These are phyloP conservation scores for Cyclotella choctawhatcheeana DNA, from an alignment of 108 stramenopile genomes.

Conservation along the genomic window DNA sequence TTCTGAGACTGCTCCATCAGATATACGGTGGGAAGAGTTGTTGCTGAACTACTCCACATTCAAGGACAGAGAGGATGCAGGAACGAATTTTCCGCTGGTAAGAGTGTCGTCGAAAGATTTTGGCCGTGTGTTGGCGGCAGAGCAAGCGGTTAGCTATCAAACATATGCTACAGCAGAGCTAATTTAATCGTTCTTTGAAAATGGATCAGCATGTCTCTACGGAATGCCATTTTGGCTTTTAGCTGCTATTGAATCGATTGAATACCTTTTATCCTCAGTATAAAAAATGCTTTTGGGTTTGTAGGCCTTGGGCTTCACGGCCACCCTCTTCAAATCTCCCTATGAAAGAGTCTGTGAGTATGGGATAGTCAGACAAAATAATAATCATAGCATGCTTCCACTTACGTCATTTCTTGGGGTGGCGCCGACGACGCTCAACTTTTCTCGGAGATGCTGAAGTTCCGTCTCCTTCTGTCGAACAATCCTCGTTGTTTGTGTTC, in stretches of 20 bases:
- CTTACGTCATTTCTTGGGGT: neutral
- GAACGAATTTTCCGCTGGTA: slow-evolving; percentile 20
- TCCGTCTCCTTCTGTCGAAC: slow-evolving; percentile 44
- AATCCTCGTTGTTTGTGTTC: slow-evolving; percentile 36
- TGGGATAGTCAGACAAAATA: too few species aligned
- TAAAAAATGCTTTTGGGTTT: slow-evolving; percentile 10
- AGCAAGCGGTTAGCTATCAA: slow-evolving; percentile 42
- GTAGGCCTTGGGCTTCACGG: neutral
- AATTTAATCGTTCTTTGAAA: too few species aligned
- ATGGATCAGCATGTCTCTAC: too few species aligned
- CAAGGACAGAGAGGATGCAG: slow-evolving; percentile 31
- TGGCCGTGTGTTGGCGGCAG: slow-evolving; percentile 45
- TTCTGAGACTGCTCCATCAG: neutral
- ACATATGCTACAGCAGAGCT: neutral
- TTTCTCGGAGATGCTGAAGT: slow-evolving; percentile 7
- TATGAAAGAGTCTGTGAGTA: too few species aligned
- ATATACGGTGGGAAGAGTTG: slow-evolving; percentile 41
- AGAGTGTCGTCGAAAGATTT: slow-evolving; percentile 41
- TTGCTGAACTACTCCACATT: slow-evolving; percentile 35
- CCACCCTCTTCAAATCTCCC: neutral
- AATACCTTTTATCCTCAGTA: neutral
- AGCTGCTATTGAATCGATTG: neutral
- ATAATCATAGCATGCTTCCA: too few species aligned
- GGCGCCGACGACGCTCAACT: slow-evolving; percentile 11
- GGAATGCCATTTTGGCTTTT: neutral